These are phyloP conservation scores for Nicotiana sylvestris DNA, from an alignment of 257 asterid species.

Conservation along the genomic window DNA sequence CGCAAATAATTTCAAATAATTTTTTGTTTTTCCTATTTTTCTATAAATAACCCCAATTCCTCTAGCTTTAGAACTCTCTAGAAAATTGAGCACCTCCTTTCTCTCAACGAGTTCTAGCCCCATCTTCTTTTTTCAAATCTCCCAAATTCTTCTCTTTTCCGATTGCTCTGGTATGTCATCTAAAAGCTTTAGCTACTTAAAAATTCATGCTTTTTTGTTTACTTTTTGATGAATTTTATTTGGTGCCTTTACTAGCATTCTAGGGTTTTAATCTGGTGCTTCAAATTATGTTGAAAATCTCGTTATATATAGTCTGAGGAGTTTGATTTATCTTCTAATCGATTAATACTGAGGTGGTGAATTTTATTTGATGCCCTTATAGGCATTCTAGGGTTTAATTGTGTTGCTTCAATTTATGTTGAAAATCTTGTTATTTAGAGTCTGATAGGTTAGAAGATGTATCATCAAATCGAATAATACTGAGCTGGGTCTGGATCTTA, in stretches of 20 bases:
- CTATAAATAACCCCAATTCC: not conserved
- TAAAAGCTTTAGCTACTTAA: not conserved
- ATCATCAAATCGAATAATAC: not conserved
- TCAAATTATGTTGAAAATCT: not conserved
- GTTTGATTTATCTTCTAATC: not conserved
- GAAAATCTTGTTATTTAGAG: not conserved
- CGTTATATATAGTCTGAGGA: not conserved
- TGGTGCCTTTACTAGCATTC: not conserved
- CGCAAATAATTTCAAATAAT: too few relatives aligned
- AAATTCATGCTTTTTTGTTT: not conserved
- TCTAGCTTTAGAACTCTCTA: not conserved
- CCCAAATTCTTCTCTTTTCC: not conserved
- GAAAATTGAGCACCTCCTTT: not conserved
- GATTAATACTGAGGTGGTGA: not conserved
- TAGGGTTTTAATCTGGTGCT: not conserved
- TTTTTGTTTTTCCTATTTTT: too few relatives aligned
- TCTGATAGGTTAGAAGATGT: not conserved
- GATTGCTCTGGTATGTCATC: not conserved
- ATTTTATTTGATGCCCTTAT: not conserved
- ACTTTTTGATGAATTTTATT: not conserved
- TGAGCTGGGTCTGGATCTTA: not conserved
- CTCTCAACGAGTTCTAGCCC: not conserved
- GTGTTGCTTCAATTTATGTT: not conserved
- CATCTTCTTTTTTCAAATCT: too few relatives aligned
- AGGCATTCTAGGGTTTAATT: not conserved